These are phyloP conservation scores for Bimuria novae-zelandiae DNA, from an alignment of 2,329 filamentous ascomycete species.

Conservation along the genomic window DNA sequence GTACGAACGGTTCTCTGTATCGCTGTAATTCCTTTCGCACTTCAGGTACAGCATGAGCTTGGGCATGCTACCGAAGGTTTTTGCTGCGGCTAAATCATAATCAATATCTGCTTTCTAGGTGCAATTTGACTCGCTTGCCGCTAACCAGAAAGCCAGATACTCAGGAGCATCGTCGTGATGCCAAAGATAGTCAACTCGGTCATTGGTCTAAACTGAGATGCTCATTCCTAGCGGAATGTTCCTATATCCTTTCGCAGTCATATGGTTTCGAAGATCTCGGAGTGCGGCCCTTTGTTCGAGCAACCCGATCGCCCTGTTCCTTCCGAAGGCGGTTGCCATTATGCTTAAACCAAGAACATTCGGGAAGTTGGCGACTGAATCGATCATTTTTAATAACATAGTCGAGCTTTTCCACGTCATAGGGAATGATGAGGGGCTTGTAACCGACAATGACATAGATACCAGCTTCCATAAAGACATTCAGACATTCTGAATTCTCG, in stretches of 20 bases:
- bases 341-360: conserved; percentile 4
- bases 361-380: neutral
- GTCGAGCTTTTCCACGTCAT: no score
- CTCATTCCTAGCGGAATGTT: neutral
- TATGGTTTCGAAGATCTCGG: conserved; percentile 3
- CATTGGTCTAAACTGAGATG: neutral
- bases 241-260: neutral
- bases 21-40: no score
- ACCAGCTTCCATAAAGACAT: no score
- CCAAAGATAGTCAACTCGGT: neutral
- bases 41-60: no score
- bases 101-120: neutral
- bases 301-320: neutral
- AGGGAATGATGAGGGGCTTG: no score
- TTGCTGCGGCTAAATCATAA: neutral
- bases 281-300: neutral
- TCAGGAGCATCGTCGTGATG: neutral
- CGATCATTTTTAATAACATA: no score
- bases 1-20: no score
- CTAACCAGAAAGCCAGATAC: neutral
- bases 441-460: no score
- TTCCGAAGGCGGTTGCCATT: neutral
- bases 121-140: no score
- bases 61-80: no score
- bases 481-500: no score